Evolutionary conservation across 805 yeast genomes (phyloP), one percentile per base, ranked within the genome.

Genomic region (Yarrowia osloensis): DNA sequence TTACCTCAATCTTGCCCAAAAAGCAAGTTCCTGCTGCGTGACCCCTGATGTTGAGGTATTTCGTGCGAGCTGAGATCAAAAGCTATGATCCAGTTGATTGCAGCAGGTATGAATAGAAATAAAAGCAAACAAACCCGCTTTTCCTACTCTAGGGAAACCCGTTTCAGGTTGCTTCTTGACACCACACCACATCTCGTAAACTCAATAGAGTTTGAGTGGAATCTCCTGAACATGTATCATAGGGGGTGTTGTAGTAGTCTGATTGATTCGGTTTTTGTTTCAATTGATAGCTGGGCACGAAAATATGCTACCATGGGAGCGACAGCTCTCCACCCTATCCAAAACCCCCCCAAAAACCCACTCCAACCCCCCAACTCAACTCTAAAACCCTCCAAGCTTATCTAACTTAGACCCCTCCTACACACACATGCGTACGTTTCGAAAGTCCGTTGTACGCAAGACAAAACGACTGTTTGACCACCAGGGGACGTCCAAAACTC

Each of bases 401-500:
- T 50, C 40, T 50, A 31, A 50, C 57, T 33, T 50, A 50, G 55
- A 29, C 57, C 29, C 57, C 40, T 31, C 39, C 46, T 40, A 21
- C n/a, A 50, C 57, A 29, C 39, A 33, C 57, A 50, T 50, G 57
- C 57, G 57, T 9, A 50, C 40, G 39, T 31, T 50, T 50, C 57
- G 57, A 33, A 54, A 54, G 44, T 35, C 61, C 24, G 61, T 35
- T 17, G 49, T 39, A 19, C 49, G 47, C 37, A 57, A 57, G 49
- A 57, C 63, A 11, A 57, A 39, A 40, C 33, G 46, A 13, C 35
- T 54, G 62, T 54, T 54, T 37, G 35, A 54, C 62, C 44, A 54
- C 21, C 44, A 21, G 46, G 46, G 46, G 22, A 15, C 44, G 33
- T 37, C 62, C 21, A 54, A 54, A 28, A 54, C 29, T 19, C 37